These are phyloP conservation scores for Boletus sp. DNA, from an alignment of 768 basidiomycete species.

Conservation along the genomic window DNA sequence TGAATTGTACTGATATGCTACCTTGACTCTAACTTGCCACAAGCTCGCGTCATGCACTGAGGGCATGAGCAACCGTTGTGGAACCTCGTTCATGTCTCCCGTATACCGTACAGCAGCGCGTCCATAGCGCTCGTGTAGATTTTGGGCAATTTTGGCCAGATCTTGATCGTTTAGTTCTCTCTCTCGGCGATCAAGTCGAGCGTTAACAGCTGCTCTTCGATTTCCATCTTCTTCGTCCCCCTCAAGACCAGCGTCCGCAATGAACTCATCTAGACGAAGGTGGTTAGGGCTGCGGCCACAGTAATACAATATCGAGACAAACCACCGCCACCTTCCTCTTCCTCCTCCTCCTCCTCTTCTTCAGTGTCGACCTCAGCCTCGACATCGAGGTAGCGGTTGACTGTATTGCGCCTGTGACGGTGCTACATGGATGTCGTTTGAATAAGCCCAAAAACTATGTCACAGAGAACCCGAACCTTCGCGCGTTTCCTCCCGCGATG, in stretches of 20 bases:
- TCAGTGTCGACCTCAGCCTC: slow-evolving; percentile 97
- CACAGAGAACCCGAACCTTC: slow-evolving; percentile 44
- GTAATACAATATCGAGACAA: slow-evolving; percentile 13
- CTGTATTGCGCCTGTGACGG: slow-evolving; percentile 61
- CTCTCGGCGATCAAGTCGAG: slow-evolving; percentile 67
- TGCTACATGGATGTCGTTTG: slow-evolving; percentile 38
- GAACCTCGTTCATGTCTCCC: slow-evolving; percentile 91
- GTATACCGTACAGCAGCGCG: slow-evolving; percentile 73
- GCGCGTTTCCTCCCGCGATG: slow-evolving; percentile 54
- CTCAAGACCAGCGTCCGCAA: slow-evolving; percentile 57
- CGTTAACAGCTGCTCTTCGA: slow-evolving; percentile 57
- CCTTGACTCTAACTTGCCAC: slow-evolving; percentile 95
- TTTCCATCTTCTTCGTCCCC: slow-evolving; percentile 62
- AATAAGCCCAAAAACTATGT: slow-evolving; percentile 3
- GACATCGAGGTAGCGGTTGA: slow-evolving; percentile 89
- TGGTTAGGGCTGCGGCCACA: slow-evolving; percentile 10
- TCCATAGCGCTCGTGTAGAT: slow-evolving; percentile 74
- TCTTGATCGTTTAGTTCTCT: slow-evolving; percentile 75
- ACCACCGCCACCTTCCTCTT: slow-evolving; percentile 68
- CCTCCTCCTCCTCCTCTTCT: slow-evolving; percentile 91
- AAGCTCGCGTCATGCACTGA: slow-evolving; percentile 93
- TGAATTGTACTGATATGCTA: slow-evolving; percentile 31
- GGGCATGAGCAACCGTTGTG: slow-evolving; percentile 93
- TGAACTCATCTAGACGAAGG: slow-evolving; percentile 58
- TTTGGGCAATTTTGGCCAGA: slow-evolving; percentile 80